Evolutionary conservation across 768 basidiomycete genomes (phyloP).

Genomic region (Kondoa subrosea): DNA sequence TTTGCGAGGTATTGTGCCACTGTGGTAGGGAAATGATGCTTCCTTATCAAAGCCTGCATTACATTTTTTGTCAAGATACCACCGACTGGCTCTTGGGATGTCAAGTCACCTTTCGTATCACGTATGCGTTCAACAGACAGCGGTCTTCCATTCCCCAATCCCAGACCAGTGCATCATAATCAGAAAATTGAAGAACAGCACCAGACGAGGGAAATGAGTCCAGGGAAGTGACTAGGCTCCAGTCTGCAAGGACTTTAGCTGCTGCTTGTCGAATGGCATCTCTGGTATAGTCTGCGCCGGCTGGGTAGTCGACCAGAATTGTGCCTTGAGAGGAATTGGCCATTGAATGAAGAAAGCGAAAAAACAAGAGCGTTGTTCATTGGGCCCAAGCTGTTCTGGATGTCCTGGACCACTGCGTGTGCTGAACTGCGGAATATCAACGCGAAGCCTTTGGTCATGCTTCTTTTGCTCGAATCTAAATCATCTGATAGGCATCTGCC

Average conservation of each 20-base stretch:
- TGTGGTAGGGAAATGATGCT: conserved; percentile 69
- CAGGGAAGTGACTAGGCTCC: background rate
- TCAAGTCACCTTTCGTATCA: conserved; percentile 17
- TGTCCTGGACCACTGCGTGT: no score
- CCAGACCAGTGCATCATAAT: conserved; percentile 19
- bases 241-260: background rate
- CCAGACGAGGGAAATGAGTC: background rate
- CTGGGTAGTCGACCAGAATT: background rate
- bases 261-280: background rate
- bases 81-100: no score
- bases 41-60: conserved; percentile 64
- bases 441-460: no score
- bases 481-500: no score
- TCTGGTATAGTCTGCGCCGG: background rate
- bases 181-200: conserved; percentile 17
- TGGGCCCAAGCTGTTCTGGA: no score
- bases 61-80: background rate
- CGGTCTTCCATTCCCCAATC: conserved; percentile 1
- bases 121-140: conserved; percentile 13
- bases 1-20: conserved; percentile 59
- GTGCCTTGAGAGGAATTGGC: background rate
- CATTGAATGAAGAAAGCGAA: no score
- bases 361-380: no score
- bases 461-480: no score
- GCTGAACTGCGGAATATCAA: no score